These are phyloP conservation scores for Yamadazyma sp. DNA, from an alignment of 805 yeast species.

Conservation along the genomic window DNA sequence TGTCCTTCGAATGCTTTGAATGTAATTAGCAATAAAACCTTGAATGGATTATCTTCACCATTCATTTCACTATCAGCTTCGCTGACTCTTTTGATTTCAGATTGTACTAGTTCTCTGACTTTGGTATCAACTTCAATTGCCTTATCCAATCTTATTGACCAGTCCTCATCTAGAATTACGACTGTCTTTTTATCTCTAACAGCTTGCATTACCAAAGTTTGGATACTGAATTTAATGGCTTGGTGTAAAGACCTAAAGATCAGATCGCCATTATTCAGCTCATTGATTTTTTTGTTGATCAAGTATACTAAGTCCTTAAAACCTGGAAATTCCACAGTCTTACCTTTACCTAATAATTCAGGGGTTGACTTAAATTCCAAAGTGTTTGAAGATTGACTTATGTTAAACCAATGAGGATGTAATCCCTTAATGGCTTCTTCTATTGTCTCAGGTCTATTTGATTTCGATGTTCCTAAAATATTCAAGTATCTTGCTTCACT, in stretches of 20 bases:
- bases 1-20: constrained; percentile 33
- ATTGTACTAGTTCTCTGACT: constrained; percentile 35
- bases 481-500: constrained; percentile 65
- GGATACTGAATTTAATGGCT: constrained; percentile 53
- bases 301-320: constrained; percentile 40
- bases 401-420: constrained; percentile 76
- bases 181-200: constrained; percentile 50
- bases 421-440: constrained; percentile 81
- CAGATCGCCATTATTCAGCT: constrained; percentile 18
- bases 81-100: constrained; percentile 17
- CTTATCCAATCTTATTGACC: constrained; percentile 67
- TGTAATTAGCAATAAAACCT: constrained; percentile 25
- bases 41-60: constrained; percentile 13
- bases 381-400: constrained; percentile 45
- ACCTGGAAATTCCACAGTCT: constrained; percentile 50
- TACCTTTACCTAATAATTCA: constrained; percentile 42
- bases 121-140: constrained; percentile 60
- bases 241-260: constrained; percentile 27
- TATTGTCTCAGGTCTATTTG: constrained; percentile 65
- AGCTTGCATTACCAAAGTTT: constrained; percentile 65
- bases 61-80: constrained; percentile 16
- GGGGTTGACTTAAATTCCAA: constrained; percentile 40
- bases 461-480: constrained; percentile 56
- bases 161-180: constrained; percentile 66
- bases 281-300: constrained; percentile 16